A percentile compares a stretch with the other conserved stretches of the same genome.
These are phyloP conservation scores for Lentinula raphanica DNA, from an alignment of 768 basidiomycete species.

Conservation along the genomic window DNA sequence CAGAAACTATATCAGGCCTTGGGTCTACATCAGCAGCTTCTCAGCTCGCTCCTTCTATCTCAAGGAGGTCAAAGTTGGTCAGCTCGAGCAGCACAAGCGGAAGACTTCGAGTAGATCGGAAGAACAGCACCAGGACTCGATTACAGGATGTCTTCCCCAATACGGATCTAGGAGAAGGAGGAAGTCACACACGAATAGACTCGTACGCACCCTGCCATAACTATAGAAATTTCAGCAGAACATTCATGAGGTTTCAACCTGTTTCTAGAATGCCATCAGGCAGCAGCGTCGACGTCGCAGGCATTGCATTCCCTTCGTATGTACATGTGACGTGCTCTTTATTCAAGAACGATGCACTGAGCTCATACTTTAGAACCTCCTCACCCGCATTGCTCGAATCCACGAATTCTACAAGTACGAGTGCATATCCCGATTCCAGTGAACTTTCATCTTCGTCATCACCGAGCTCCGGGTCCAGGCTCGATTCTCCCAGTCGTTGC, in stretches of 20 bases:
- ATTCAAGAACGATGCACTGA: not conserved
- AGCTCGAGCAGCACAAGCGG: not conserved
- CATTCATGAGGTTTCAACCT: not conserved
- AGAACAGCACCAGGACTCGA: conserved; percentile 1
- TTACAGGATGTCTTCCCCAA: not conserved
- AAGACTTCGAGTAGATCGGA: not conserved
- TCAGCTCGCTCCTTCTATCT: not conserved
- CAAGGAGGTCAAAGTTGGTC: not conserved
- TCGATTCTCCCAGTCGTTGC: conserved; percentile 26
- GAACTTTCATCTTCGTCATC: not conserved
- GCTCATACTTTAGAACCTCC: not conserved
- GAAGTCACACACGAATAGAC: not conserved
- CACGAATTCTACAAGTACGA: not conserved
- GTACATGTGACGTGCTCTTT: not conserved
- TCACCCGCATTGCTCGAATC: not conserved
- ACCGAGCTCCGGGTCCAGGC: conserved; percentile 22
- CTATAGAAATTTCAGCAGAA: not conserved
- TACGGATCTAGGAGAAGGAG: not conserved
- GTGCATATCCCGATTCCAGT: not conserved
- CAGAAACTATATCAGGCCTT: not conserved
- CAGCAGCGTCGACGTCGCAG: not conserved
- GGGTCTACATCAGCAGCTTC: conserved; percentile 1
- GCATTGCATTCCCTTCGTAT: not conserved
- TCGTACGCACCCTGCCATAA: not conserved
- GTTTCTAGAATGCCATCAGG: not conserved